Evolutionary conservation across 2,329 filamentous ascomycete genomes (phyloP).

Genomic region (Penicillium sp.): DNA sequence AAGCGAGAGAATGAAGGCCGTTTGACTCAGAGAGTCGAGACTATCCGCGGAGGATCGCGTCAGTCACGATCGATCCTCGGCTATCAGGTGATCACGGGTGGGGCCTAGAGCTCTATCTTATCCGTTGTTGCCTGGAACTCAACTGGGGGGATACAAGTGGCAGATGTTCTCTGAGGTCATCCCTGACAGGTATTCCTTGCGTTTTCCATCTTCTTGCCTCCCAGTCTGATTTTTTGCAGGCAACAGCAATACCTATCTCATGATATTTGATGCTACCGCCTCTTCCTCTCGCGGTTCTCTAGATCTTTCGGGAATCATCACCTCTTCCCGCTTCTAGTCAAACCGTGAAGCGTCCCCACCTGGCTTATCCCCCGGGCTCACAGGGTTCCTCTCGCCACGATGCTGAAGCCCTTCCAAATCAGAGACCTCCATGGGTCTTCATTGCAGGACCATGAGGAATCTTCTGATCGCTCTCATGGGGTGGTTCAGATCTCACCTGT

Average conservation of each 20-base stretch:
- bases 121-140: conserved; percentile 30
- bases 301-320: conserved; percentile 15
- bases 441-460: conserved; percentile 10
- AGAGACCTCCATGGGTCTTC: conserved; percentile 37
- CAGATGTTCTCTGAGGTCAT: conserved; percentile 18
- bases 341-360: conserved; percentile 17
- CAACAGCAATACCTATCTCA: conserved; percentile 17
- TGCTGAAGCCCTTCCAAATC: conserved; percentile 49
- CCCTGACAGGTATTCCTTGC: conserved; percentile 10
- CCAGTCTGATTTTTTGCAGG: conserved; percentile 13
- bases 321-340: conserved; percentile 6
- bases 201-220: conserved; percentile 4
- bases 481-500: conserved; percentile 46
- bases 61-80: background rate
- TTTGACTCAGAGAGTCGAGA: too few species aligned
- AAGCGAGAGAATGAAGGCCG: background rate
- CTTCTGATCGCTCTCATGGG: conserved; percentile 25
- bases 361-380: conserved; percentile 6
- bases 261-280: conserved; percentile 5
- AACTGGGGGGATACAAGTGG: too few species aligned
- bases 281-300: conserved; percentile 2
- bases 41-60: background rate
- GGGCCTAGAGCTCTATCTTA: conserved; percentile 16
- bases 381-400: conserved; percentile 19
- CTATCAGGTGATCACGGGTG: background rate